These are phyloP conservation scores for Didymella keratinophila DNA, from an alignment of 2,329 filamentous ascomycete species.

Conservation along the genomic window DNA sequence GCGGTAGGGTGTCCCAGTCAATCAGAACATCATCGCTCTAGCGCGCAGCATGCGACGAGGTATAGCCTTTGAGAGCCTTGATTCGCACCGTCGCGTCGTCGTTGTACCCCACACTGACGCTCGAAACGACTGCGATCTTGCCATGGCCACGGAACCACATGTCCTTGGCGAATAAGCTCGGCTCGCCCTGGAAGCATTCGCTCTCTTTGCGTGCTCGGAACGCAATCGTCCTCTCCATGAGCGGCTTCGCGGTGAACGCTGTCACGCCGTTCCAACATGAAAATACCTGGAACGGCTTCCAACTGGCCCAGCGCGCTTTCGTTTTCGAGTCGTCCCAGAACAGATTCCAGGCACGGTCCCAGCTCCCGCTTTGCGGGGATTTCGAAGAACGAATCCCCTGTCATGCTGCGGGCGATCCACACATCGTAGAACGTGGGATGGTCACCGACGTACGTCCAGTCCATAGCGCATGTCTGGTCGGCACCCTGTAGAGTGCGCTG, in stretches of 20 bases:
- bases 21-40: constrained; percentile 50
- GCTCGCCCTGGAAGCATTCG: constrained; percentile 65
- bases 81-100: constrained; percentile 56
- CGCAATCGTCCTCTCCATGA: constrained; percentile 54
- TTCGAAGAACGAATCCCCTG: constrained; percentile 64
- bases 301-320: constrained; percentile 41
- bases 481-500: constrained; percentile 58
- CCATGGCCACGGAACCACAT: constrained; percentile 54
- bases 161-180: constrained; percentile 65
- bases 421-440: constrained; percentile 65
- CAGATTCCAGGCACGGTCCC: constrained; percentile 45
- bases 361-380: constrained; percentile 60
- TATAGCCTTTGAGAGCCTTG: constrained; percentile 62
- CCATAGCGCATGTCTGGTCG: constrained; percentile 67
- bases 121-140: constrained; percentile 65
- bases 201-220: constrained; percentile 54
- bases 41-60: constrained; percentile 45
- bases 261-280: constrained; percentile 68
- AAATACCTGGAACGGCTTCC: constrained; percentile 66
- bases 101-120: constrained; percentile 64
- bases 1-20: constrained; percentile 56
- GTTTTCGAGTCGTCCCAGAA: constrained; percentile 61
- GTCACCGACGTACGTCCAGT: constrained; percentile 60
- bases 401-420: constrained; percentile 63
- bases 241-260: constrained; percentile 58